Percentiles rank a stretch among this genome's conserved stretches.
Evolutionary conservation across 2,329 filamentous ascomycete species (phyloP).

Genomic region (Davidsoniella eucalypti): DNA sequence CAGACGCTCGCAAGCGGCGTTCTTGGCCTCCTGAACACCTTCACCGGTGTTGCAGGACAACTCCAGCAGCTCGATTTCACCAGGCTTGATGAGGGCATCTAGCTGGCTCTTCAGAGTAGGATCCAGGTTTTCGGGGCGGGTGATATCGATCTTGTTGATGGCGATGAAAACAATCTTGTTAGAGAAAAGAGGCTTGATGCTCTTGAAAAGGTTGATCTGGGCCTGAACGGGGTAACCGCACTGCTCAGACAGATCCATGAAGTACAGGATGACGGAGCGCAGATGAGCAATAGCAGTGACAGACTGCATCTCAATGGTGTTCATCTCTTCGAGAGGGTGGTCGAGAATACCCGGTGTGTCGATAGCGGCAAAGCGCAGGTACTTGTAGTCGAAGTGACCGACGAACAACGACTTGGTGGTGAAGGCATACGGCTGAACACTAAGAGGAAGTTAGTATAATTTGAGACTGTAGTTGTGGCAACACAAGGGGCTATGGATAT

Average conservation of each 20-base stretch:
- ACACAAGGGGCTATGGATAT: neutral
- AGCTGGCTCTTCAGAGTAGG: constrained; percentile 61
- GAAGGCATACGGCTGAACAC: constrained; percentile 79
- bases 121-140: constrained; percentile 73
- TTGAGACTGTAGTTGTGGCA: neutral
- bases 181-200: constrained; percentile 89
- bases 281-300: constrained; percentile 97
- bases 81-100: constrained; percentile 63
- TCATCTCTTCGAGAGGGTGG: constrained; percentile 97
- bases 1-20: constrained; percentile 80
- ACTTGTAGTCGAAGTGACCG: constrained; percentile 92
- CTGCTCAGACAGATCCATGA: constrained; percentile 95
- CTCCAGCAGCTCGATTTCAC: constrained; percentile 84
- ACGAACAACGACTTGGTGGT: constrained; percentile 96
- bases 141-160: constrained; percentile 95
- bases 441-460: neutral
- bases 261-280: constrained; percentile 87
- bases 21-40: constrained; percentile 87
- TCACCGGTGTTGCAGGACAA: constrained; percentile 91
- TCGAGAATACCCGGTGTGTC: constrained; percentile 98
- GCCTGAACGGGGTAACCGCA: constrained; percentile 86
- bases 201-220: constrained; percentile 89
- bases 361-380: constrained; percentile 50
- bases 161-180: constrained; percentile 97
- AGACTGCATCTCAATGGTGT: constrained; percentile 89